A percentile compares a stretch with the other conserved stretches of the same genome.
Conservation (phyloP, 805 yeast species). For the Starmerella apicola region DNA sequence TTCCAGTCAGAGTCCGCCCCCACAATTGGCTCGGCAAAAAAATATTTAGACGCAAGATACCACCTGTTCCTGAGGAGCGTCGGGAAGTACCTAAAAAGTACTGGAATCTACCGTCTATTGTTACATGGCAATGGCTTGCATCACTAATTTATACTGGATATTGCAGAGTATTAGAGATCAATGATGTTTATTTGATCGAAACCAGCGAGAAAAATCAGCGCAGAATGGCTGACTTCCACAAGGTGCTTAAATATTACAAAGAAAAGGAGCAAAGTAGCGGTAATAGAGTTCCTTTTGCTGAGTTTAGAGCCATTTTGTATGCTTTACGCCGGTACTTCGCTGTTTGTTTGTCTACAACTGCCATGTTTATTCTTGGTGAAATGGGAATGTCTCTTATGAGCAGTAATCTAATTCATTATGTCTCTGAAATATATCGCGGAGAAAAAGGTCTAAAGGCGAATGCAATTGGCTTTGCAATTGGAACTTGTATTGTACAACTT, state of each 20-base stretch:
- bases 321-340: slow-evolving; percentile 18
- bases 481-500: slow-evolving; percentile 46
- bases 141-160: slow-evolving; percentile 34
- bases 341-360: slow-evolving; percentile 1
- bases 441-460: slow-evolving; percentile 28
- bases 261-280: neutral
- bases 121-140: slow-evolving; percentile 43
- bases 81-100: slow-evolving; percentile 13
- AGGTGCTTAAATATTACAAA: slow-evolving; percentile 11
- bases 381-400: slow-evolving; percentile 21
- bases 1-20: slow-evolving; percentile 14
- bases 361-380: slow-evolving; percentile 17
- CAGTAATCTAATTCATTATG: slow-evolving; percentile 14
- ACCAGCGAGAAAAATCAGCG: slow-evolving; percentile 15
- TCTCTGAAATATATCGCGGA: slow-evolving; percentile 15
- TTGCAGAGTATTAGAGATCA: slow-evolving; percentile 19
- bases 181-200: slow-evolving; percentile 18
- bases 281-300: slow-evolving; percentile 13
- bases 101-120: slow-evolving; percentile 31
- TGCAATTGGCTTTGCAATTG: slow-evolving; percentile 71
- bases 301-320: slow-evolving; percentile 19
- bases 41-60: slow-evolving; percentile 13
- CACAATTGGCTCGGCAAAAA: slow-evolving; percentile 13
- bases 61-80: slow-evolving; percentile 21
- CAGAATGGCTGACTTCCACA: slow-evolving; percentile 13